Conservation (phyloP, 1,139 yeast species). For the Yamadazyma conglobata region DNA sequence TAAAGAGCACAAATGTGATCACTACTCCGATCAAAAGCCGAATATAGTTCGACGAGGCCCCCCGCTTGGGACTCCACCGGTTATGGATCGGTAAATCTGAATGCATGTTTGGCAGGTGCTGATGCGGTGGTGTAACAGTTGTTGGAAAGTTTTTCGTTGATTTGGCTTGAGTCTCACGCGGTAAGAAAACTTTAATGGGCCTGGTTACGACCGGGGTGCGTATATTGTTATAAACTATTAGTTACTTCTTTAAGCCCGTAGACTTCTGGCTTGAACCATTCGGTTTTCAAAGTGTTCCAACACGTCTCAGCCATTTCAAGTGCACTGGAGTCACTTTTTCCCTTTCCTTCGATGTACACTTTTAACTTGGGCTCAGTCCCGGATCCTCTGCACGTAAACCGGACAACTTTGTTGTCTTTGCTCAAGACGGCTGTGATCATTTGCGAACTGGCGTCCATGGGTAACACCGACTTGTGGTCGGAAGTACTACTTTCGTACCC, state of each 20-base stretch:
- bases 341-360: constrained; percentile 80
- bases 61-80: constrained; percentile 13
- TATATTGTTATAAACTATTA: constrained; percentile 5
- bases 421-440: constrained; percentile 70
- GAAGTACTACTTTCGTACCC: constrained; percentile 74
- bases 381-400: constrained; percentile 88
- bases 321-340: constrained; percentile 46
- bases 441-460: constrained; percentile 69
- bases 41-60: constrained; percentile 6
- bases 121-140: not conserved
- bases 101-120: no score
- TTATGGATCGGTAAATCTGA: constrained; percentile 44
- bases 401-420: constrained; percentile 27
- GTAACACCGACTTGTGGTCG: constrained; percentile 59
- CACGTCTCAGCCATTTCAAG: constrained; percentile 51
- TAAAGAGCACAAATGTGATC: constrained; percentile 15
- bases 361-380: constrained; percentile 97
- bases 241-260: constrained; percentile 37
- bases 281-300: constrained; percentile 57
- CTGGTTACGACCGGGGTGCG: no score
- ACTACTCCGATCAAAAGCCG: constrained; percentile 9
- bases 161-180: no score
- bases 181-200: no score
- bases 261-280: constrained; percentile 60
- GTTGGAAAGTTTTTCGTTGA: not conserved